Base-by-base conservation (phyloP, 495 filamentous ascomycete genomes). In the Daldinia vernicosa region DNA sequence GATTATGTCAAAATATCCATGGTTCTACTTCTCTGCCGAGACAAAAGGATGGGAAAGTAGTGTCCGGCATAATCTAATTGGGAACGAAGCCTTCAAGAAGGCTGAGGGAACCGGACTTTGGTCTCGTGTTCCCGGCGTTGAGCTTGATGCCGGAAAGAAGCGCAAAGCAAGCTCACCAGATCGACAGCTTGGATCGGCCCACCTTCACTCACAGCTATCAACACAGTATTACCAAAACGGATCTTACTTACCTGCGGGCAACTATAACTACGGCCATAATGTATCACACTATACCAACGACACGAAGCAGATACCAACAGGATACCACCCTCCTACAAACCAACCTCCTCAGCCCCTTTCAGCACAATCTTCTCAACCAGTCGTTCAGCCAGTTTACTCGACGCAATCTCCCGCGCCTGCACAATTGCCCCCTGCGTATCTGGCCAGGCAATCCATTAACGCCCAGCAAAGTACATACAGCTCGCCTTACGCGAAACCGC, bases 1-100 rank as follows among this genome's bases (percentile, higher is more conserved):
- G 27, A 92, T 99, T 66, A 90, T 93, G 79, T 81, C 90, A 74
- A 92, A 91, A 73, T 97, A 96, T 74, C 96, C 95, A 0, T 97
- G 88, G 79, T 99, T 92, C 79, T 92, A 92, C 66, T 92, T 98
- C 79, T 88, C 87, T 60, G 89, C 89, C 30, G 83, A 84, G 40
- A 95, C 93, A 6, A 91, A 89, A 69, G 95, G 95, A 14, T 99
- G 95, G 95, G 95, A 98, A 75, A 97, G 94, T 70, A 97, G 93
- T 80, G 93, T 99, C 22, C 90, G 95, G 4, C 95, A 99, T 79
- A 99, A 99, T 66, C 85, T 99, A 27, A 92, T 93, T 35, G 93
- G 95, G 60, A 92, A 97, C 74, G 86, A 89, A 54, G 90, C 93
- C 24, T 99, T 99, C 78, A 86, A 87, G 76, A 96, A 97, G 76